phyloP scores from a whole-genome alignment of 305 asterid species.

The Andrographis paniculata region DNA sequence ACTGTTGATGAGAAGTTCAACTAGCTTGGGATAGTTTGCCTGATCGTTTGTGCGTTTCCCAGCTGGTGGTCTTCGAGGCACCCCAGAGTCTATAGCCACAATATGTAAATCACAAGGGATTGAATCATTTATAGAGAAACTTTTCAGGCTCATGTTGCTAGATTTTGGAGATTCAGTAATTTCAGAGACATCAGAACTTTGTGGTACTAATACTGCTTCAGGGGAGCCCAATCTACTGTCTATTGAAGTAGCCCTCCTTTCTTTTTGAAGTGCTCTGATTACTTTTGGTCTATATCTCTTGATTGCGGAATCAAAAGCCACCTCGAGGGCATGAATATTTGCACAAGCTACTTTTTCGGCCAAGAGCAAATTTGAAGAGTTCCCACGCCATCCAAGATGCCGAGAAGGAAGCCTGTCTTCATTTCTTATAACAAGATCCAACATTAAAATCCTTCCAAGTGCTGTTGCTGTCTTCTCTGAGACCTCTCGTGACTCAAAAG shows the following conservation, averaged over 20 bases:
- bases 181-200: conserved; percentile 72
- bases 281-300: conserved; percentile 78
- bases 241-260: conserved; percentile 79
- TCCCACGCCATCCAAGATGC: conserved; percentile 95
- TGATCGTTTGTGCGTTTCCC: conserved; percentile 90
- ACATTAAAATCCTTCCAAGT: conserved; percentile 83
- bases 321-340: conserved; percentile 66
- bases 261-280: conserved; percentile 86
- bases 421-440: conserved; percentile 96
- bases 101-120: conserved; percentile 41
- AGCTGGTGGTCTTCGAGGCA: conserved; percentile 98
- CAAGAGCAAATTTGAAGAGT: conserved; percentile 73
- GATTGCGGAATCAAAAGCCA: conserved; percentile 81
- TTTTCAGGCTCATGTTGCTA: conserved; percentile 43
- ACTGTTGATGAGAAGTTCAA: conserved; percentile 89
- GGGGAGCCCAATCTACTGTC: conserved; percentile 53
- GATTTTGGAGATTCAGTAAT: conserved; percentile 67
- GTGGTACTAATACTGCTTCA: conserved; percentile 50
- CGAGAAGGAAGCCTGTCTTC: conserved; percentile 98
- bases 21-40: conserved; percentile 80
- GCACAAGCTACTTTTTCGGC: conserved; percentile 55
- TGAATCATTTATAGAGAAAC: conserved; percentile 42
- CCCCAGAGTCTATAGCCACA: conserved; percentile 95
- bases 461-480: conserved; percentile 80
- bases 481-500: conserved; percentile 76